Conservation (phyloP, 805 yeast genomes). For the Teunomyces pallodes region DNA sequence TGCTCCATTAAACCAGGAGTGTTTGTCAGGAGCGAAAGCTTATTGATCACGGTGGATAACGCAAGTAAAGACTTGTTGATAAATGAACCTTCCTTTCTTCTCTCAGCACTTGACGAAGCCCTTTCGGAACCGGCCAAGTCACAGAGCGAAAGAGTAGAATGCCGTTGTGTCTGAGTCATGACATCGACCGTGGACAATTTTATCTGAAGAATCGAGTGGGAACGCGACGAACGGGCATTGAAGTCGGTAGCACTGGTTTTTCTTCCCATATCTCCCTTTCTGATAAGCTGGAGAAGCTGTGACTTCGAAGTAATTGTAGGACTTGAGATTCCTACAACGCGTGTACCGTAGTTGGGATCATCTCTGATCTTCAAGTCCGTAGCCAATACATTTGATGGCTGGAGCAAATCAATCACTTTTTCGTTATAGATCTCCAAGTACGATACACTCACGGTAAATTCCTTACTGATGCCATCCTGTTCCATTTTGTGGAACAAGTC, state of each 20-base stretch:
- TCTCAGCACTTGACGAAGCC: constrained; percentile 62
- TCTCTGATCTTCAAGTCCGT: constrained; percentile 76
- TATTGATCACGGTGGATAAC: constrained; percentile 86
- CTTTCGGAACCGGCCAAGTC: constrained; percentile 97
- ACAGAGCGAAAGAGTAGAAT: constrained; percentile 76
- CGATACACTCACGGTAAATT: constrained; percentile 55
- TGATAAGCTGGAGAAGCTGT: constrained; percentile 60
- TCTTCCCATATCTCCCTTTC: constrained; percentile 69
- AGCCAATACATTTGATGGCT: constrained; percentile 20
- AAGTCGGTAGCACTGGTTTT: constrained; percentile 87
- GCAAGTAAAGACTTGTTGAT: constrained; percentile 90
- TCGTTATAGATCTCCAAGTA: constrained; percentile 89
- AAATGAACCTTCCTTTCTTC: constrained; percentile 91
- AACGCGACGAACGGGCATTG: constrained; percentile 82
- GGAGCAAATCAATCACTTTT: constrained; percentile 72
- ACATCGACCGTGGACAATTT: constrained; percentile 48
- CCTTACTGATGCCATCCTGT: constrained; percentile 20
- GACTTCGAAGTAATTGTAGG: constrained; percentile 53
- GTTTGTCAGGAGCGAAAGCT: constrained; percentile 47
- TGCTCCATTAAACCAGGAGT: constrained; percentile 46
- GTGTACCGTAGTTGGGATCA: constrained; percentile 67
- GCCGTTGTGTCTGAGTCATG: constrained; percentile 35
- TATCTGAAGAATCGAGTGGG: constrained; percentile 85
- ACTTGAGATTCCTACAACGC: constrained; percentile 71
- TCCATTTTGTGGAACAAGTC: constrained; percentile 53